Evolutionary conservation across 2,329 filamentous ascomycete species (phyloP).

Genomic region (Fusarium goolgardi): DNA sequence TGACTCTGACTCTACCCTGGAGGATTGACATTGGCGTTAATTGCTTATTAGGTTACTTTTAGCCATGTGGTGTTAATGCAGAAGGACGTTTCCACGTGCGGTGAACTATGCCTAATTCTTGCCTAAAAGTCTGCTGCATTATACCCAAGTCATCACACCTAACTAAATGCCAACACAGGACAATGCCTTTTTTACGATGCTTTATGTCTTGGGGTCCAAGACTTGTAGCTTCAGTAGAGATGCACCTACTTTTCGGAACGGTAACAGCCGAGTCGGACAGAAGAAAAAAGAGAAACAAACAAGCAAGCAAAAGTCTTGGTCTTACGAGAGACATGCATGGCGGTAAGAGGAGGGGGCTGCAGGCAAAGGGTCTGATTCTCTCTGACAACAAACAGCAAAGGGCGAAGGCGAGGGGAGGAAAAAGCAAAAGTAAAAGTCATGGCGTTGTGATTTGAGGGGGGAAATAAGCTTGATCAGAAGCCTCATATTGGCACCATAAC

Average conservation of each 20-base stretch:
- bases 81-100: constrained; percentile 11
- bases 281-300: not conserved
- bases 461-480: constrained; percentile 31
- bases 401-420: constrained; percentile 11
- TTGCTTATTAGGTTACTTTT: not conserved
- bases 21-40: not conserved
- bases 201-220: constrained; percentile 2
- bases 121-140: not conserved
- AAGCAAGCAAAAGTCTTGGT: not conserved
- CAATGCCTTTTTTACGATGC: not conserved
- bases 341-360: constrained; percentile 7
- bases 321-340: constrained; percentile 12
- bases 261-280: constrained; percentile 24
- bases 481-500: constrained; percentile 14
- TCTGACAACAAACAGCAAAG: constrained; percentile 2
- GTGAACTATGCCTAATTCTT: not conserved
- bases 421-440: constrained; percentile 27
- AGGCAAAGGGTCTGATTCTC: constrained; percentile 5
- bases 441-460: constrained; percentile 26
- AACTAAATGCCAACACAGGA: not conserved
- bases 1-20: not conserved
- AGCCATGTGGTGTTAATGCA: constrained; percentile 11
- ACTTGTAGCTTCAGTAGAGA: not conserved
- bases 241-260: constrained; percentile 22
- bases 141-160: not conserved